phyloP scores from a whole-genome alignment of 164 flowering plant species.

The Litsea cubeba region DNA sequence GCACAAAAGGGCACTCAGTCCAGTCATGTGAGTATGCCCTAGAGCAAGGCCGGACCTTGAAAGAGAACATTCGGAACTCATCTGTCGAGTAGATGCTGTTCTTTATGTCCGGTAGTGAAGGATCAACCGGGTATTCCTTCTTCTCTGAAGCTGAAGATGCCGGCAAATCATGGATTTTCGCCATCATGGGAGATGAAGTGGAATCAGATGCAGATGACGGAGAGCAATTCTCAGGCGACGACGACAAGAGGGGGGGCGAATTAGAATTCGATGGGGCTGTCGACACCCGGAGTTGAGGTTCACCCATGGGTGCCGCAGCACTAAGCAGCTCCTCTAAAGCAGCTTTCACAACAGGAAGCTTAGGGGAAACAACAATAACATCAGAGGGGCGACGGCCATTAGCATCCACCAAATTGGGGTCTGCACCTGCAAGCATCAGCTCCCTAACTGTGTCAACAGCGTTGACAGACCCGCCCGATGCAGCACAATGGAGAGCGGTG shows the following conservation, averaged over 20 bases:
- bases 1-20: slow-evolving; percentile 76
- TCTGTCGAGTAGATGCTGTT: slow-evolving; percentile 55
- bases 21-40: slow-evolving; percentile 70
- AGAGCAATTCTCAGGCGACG: slow-evolving; percentile 61
- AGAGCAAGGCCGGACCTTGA: slow-evolving; percentile 61
- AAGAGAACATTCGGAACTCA: slow-evolving; percentile 64
- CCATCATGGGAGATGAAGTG: slow-evolving; percentile 37
- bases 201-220: slow-evolving; percentile 48
- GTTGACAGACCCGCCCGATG: slow-evolving; percentile 59
- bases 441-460: slow-evolving; percentile 43
- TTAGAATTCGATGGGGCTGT: slow-evolving; percentile 20
- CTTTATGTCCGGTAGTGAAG: slow-evolving; percentile 58
- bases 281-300: neutral
- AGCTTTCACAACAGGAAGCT: slow-evolving; percentile 3
- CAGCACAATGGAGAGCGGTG: slow-evolving; percentile 93
- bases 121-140: slow-evolving; percentile 56
- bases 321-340: slow-evolving; percentile 31
- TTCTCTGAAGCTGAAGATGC: slow-evolving; percentile 36
- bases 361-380: slow-evolving; percentile 34
- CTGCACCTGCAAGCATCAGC: slow-evolving; percentile 43
- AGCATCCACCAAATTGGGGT: slow-evolving; percentile 27
- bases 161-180: slow-evolving; percentile 31
- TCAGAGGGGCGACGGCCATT: slow-evolving; percentile 37
- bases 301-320: slow-evolving; percentile 9
- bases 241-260: slow-evolving; percentile 55